Evolutionary conservation across 2,329 filamentous ascomycete genomes (phyloP).

Genomic region (Diaporthe eres): DNA sequence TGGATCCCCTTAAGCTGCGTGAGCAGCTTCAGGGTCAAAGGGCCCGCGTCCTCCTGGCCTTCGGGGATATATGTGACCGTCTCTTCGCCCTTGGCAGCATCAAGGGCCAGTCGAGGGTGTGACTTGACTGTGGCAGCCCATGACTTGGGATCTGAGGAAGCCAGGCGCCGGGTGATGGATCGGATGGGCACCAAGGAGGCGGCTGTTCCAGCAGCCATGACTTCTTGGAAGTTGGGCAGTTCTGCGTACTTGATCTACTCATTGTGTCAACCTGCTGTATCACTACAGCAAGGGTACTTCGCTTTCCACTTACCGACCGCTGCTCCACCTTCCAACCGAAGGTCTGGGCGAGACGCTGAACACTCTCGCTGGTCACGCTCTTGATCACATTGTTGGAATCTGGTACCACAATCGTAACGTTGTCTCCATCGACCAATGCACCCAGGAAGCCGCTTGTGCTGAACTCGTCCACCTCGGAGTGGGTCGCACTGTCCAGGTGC

Average conservation of each 20-base stretch:
- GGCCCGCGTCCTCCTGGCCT: slow-evolving; percentile 77
- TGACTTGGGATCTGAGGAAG: slow-evolving; percentile 56
- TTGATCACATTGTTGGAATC: slow-evolving; percentile 90
- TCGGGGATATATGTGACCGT: slow-evolving; percentile 69
- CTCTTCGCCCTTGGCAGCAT: slow-evolving; percentile 58
- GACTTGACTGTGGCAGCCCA: slow-evolving; percentile 52
- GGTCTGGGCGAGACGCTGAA: slow-evolving; percentile 80
- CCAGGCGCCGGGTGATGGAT: slow-evolving; percentile 81
- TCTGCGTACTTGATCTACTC: slow-evolving; percentile 74
- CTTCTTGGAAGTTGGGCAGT: slow-evolving; percentile 72
- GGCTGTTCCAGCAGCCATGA: slow-evolving; percentile 93
- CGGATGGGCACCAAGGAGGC: slow-evolving; percentile 92
- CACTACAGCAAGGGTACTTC: not conserved
- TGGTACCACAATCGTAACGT: slow-evolving; percentile 84
- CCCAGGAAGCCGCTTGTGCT: slow-evolving; percentile 95
- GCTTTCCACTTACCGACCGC: slow-evolving; percentile 67
- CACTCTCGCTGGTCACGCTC: slow-evolving; percentile 85
- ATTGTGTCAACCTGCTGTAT: not conserved
- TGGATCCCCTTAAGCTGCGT: slow-evolving; percentile 88
- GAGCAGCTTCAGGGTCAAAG: slow-evolving; percentile 80
- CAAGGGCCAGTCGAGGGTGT: slow-evolving; percentile 54
- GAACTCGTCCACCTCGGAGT: slow-evolving; percentile 94
- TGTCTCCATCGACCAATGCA: slow-evolving; percentile 68
- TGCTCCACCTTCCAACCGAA: slow-evolving; percentile 90
- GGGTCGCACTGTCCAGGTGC: slow-evolving; percentile 88